A percentile compares a stretch with the other conserved stretches of the same genome.
Conservation (phyloP, 2,329 filamentous ascomycete genomes). For the Fusarium dimerum region DNA sequence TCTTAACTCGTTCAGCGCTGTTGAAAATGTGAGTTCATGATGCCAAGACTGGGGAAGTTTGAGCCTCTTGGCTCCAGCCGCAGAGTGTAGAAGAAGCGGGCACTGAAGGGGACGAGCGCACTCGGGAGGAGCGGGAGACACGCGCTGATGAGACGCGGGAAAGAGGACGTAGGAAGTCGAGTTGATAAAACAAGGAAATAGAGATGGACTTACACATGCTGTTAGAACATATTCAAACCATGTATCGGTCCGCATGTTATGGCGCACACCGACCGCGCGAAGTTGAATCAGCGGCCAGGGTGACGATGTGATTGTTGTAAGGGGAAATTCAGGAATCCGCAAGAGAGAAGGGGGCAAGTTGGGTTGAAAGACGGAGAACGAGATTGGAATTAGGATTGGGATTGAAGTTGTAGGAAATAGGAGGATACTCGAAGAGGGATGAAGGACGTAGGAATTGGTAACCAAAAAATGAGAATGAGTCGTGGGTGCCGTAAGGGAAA, state of each 20-base stretch:
- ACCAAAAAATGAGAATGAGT: no score
- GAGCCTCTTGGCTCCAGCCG: constrained; percentile 29
- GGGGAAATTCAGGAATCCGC: constrained; percentile 6
- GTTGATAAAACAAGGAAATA: background rate
- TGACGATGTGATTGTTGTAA: constrained; percentile 11
- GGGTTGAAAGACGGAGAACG: constrained; percentile 19
- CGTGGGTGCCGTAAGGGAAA: constrained; percentile 5
- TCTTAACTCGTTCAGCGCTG: constrained; percentile 51
- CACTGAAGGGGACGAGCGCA: constrained; percentile 12
- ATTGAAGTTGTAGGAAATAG: background rate
- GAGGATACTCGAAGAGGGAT: no score
- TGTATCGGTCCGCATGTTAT: constrained; percentile 36
- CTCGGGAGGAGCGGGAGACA: constrained; percentile 10
- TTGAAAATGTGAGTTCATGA: constrained; percentile 36
- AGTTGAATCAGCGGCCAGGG: constrained; percentile 21
- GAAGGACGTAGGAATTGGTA: no score
- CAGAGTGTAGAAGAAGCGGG: constrained; percentile 16
- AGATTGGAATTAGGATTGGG: background rate
- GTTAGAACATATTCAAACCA: constrained; percentile 41
- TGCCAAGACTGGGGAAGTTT: constrained; percentile 36
- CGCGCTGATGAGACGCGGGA: constrained; percentile 1
- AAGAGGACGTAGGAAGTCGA: constrained; percentile 1
- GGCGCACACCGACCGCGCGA: constrained; percentile 32
- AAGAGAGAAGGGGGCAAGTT: constrained; percentile 6
- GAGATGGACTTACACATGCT: constrained; percentile 43